A percentile compares a stretch with the other conserved stretches of the same genome.
Conservation (phyloP, 345 rosid genomes). For the Atalantia buxifolia region DNA sequence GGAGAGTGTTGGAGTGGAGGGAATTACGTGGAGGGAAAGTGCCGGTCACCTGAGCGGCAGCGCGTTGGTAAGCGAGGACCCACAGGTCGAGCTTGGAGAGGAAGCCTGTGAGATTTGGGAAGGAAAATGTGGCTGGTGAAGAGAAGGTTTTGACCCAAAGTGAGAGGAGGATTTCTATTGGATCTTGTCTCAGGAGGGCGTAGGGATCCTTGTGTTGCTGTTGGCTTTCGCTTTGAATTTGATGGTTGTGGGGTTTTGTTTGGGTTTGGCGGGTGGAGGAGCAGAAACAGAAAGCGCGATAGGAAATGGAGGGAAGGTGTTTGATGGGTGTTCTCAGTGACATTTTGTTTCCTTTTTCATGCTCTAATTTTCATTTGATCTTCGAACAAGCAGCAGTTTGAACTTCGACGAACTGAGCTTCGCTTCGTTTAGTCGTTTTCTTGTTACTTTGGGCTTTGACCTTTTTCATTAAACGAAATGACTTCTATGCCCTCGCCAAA, state of each 20-base stretch:
- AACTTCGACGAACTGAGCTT: neutral
- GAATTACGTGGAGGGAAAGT: conserved; percentile 91
- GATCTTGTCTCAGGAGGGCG: conserved; percentile 78
- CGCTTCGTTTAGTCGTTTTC: neutral
- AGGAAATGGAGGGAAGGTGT: conserved; percentile 42
- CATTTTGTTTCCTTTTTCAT: conserved; percentile 8
- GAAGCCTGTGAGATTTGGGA: conserved; percentile 78
- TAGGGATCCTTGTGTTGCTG: conserved; percentile 38
- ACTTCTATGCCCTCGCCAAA: neutral
- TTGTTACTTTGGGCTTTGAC: no score
- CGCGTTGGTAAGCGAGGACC: conserved; percentile 89
- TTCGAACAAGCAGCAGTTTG: neutral
- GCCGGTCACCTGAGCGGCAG: conserved; percentile 73
- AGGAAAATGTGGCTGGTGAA: conserved; percentile 44
- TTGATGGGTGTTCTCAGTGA: conserved; percentile 56
- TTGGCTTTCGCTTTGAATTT: neutral
- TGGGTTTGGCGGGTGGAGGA: conserved; percentile 8
- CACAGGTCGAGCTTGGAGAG: conserved; percentile 88
- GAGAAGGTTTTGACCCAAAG: conserved; percentile 96
- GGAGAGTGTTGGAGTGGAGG: conserved; percentile 57
- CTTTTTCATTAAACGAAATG: fast-evolving
- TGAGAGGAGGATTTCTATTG: conserved; percentile 68
- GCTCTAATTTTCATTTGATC: neutral
- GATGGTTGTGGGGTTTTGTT: conserved; percentile 1
- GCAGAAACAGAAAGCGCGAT: neutral